Percentiles rank a stretch among this genome's conserved stretches.
phyloP scores from a whole-genome alignment of 1,284 basidiomycete genomes.

The Rugosomyces carneus region DNA sequence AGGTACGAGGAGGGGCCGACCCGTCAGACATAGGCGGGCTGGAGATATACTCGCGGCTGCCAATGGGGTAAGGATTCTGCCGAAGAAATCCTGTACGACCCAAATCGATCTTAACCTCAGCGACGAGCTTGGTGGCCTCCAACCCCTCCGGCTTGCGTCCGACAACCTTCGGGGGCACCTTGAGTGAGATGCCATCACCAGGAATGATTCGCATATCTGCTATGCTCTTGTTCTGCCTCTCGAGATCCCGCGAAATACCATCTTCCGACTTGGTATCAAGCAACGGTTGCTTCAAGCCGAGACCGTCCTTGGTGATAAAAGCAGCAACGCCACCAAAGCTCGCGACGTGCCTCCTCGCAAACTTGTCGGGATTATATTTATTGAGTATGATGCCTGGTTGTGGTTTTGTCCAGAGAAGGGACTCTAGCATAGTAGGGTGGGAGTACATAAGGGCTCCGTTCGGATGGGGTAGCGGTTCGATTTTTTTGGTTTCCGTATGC shows the following conservation, averaged over 20 bases:
- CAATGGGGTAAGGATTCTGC: conserved; percentile 17
- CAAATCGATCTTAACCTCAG: conserved; percentile 20
- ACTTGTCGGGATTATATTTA: conserved; percentile 5
- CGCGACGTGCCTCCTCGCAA: conserved; percentile 19
- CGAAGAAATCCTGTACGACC: conserved; percentile 1
- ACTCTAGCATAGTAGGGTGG: conserved; percentile 45
- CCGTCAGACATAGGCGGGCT: background rate
- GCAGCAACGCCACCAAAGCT: conserved; percentile 35
- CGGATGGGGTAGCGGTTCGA: conserved; percentile 62
- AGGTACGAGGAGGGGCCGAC: background rate
- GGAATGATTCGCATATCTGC: conserved; percentile 14
- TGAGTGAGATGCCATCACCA: conserved; percentile 16
- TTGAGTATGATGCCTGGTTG: conserved; percentile 56
- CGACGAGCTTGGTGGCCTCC: conserved; percentile 26
- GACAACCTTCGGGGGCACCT: conserved; percentile 30
- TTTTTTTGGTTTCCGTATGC: conserved; percentile 30
- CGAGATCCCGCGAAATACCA: conserved; percentile 19
- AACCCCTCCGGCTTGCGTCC: conserved; percentile 30
- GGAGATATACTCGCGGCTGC: conserved; percentile 17
- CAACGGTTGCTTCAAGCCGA: conserved; percentile 19
- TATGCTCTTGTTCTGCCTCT: conserved; percentile 10
- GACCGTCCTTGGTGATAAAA: conserved; percentile 13
- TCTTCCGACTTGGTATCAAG: conserved; percentile 19
- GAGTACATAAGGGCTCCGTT: conserved; percentile 59
- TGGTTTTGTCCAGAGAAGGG: conserved; percentile 41